phyloP scores from a whole-genome alignment of 2,329 filamentous ascomycete species.

The Scytalidium sp. region DNA sequence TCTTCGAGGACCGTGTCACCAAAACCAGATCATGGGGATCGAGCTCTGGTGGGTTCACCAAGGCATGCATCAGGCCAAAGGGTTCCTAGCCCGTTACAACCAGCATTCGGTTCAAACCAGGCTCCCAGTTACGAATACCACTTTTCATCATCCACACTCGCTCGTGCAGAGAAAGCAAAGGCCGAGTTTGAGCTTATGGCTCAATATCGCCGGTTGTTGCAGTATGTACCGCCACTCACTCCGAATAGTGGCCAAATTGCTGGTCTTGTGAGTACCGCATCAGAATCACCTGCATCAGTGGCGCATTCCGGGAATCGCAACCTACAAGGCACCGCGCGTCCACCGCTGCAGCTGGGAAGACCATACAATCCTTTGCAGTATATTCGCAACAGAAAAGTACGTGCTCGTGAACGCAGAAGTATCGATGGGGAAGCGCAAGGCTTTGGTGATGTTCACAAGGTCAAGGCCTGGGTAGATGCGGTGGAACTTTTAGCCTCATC shows the following conservation, averaged over 20 bases:
- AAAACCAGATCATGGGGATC: constrained; percentile 40
- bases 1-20: constrained; percentile 61
- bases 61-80: constrained; percentile 39
- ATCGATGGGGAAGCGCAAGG: constrained; percentile 74
- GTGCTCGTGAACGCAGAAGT: constrained; percentile 71
- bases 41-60: constrained; percentile 27
- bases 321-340: constrained; percentile 33
- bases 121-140: constrained; percentile 56
- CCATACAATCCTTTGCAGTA: constrained; percentile 90
- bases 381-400: constrained; percentile 83
- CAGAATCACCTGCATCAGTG: constrained; percentile 32
- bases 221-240: constrained; percentile 72
- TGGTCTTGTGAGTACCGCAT: constrained; percentile 33
- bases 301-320: constrained; percentile 29
- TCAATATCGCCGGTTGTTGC: constrained; percentile 79
- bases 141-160: constrained; percentile 76
- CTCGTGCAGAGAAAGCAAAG: constrained; percentile 80
- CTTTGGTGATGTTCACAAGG: constrained; percentile 70
- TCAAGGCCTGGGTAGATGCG: constrained; percentile 74
- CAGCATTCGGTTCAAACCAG: constrained; percentile 39
- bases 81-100: constrained; percentile 43
- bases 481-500: constrained; percentile 36
- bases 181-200: constrained; percentile 81
- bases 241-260: constrained; percentile 29
- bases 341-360: constrained; percentile 52